These are phyloP conservation scores for Coemansia sp. DNA, from an alignment of 192 early-diverging fungal genomes.

Conservation along the genomic window DNA sequence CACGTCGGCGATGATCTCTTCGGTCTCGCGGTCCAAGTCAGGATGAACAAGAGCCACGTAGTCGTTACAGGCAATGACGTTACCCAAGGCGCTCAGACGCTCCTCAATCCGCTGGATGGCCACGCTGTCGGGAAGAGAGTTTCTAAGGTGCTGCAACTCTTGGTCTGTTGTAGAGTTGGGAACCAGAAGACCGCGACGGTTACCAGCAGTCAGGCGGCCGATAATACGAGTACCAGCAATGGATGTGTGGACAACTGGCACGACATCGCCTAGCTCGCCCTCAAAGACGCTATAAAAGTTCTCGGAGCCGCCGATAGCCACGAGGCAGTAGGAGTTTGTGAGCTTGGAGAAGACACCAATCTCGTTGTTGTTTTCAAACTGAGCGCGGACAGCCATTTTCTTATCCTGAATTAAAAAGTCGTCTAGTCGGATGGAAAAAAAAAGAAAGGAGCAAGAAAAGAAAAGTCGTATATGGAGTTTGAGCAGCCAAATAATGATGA, in stretches of 20 bases:
- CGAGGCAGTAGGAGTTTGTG: slow-evolving; percentile 98
- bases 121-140: slow-evolving; percentile 91
- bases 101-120: slow-evolving; percentile 97
- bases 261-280: slow-evolving; percentile 89
- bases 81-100: slow-evolving; percentile 94
- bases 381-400: slow-evolving; percentile 66
- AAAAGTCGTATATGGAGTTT: neutral
- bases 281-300: slow-evolving; percentile 98
- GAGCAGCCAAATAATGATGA: neutral
- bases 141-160: slow-evolving; percentile 96
- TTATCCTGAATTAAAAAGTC: neutral
- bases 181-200: slow-evolving; percentile 91
- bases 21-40: slow-evolving; percentile 97
- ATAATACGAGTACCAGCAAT: slow-evolving; percentile 97
- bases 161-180: slow-evolving; percentile 96
- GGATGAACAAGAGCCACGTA: slow-evolving; percentile 98
- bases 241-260: slow-evolving; percentile 95
- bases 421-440: slow-evolving; percentile 5
- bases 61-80: slow-evolving; percentile 99
- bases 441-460: slow-evolving; percentile 5
- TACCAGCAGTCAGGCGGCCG: slow-evolving; percentile 92
- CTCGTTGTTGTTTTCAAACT: slow-evolving; percentile 99
- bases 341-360: slow-evolving; percentile 97
- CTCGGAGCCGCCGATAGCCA: slow-evolving; percentile 96
- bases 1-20: slow-evolving; percentile 99